Percentiles rank a stretch among this genome's conserved stretches.
Conservation (phyloP, 495 filamentous ascomycete genomes). For the Lepidopterella palustris region DNA sequence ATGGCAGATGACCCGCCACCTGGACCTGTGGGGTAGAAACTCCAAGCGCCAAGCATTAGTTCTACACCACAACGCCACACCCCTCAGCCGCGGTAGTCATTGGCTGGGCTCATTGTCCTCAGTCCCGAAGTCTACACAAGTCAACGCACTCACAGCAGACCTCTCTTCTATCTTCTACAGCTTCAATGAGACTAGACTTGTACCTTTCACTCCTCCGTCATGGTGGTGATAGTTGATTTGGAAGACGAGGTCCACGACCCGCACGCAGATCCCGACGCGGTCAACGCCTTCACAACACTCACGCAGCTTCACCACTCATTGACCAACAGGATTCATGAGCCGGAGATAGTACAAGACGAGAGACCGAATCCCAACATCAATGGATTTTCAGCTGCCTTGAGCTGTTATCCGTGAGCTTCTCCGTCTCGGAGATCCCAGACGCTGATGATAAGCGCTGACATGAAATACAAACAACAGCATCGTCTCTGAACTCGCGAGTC, state of each 20-base stretch:
- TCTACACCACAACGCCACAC: no score
- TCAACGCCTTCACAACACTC: conserved; percentile 19
- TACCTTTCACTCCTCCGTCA: conserved; percentile 27
- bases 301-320: conserved; percentile 6
- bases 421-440: conserved; percentile 16
- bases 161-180: conserved; percentile 1
- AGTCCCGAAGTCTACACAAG: no score
- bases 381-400: conserved; percentile 68
- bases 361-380: conserved; percentile 59
- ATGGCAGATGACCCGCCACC: no score
- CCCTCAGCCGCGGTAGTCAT: no score
- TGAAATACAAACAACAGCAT: conserved; percentile 50
- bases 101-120: no score
- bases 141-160: no score
- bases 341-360: conserved; percentile 30
- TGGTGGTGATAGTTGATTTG: conserved; percentile 62
- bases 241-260: conserved; percentile 49
- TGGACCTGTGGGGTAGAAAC: no score
- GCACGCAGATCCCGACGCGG: conserved; percentile 31
- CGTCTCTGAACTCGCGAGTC: conserved; percentile 62
- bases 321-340: neutral
- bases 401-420: conserved; percentile 76
- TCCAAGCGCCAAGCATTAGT: no score
- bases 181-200: conserved; percentile 23
- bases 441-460: conserved; percentile 14